Evolutionary conservation across 805 yeast species (phyloP), one percentile per base, ranked within the genome.

Genomic region (Naumovozyma baii): DNA sequence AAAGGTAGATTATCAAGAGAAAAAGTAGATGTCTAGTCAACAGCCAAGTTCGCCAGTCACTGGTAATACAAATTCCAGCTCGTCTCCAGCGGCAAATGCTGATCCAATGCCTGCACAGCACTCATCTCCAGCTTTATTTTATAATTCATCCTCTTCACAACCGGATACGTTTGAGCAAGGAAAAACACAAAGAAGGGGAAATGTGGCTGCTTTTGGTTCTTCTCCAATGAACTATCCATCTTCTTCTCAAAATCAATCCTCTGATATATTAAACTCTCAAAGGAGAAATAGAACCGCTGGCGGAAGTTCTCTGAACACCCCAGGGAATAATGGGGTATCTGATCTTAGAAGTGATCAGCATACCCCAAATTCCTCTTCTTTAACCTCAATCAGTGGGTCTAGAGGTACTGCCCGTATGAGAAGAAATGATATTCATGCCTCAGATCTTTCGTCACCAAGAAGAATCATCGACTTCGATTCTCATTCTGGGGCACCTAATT

Each of bases 351-450:
- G 75, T 17, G 78, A 73, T 45, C 58, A 56, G 57, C 33, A 25
- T 15, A 41, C 49, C 10, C 15, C 31, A 8, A 29, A 5, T n/a
- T 47, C 57, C 2, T 55, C 62, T 2, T 47, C 57, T 2, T 41
- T 47, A 13, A 67, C 78, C 35, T 70, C 58, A 29, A 55, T 68
- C 37, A 22, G 40, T 18, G 26, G 55, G 43, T 63, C 72, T 48
- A 73, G 71, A 36, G 67, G 78, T 38, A 22, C 7, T 10, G 69
- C 59, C 26, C 59, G 70, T 41, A 69, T 81, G 52, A 67, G 76
- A 40, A 74, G 96, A 64, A 86, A 92, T 49, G 95, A 87, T 56
- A 69, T 86, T 38, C 80, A 80, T 55, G 74, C 80, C 0, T 69
- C 80, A 0, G 94, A 83, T 40, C 61, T 74, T n/a, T 73, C 85